phyloP scores from a whole-genome alignment of 305 asterid species.

The Solanum hybrid region DNA sequence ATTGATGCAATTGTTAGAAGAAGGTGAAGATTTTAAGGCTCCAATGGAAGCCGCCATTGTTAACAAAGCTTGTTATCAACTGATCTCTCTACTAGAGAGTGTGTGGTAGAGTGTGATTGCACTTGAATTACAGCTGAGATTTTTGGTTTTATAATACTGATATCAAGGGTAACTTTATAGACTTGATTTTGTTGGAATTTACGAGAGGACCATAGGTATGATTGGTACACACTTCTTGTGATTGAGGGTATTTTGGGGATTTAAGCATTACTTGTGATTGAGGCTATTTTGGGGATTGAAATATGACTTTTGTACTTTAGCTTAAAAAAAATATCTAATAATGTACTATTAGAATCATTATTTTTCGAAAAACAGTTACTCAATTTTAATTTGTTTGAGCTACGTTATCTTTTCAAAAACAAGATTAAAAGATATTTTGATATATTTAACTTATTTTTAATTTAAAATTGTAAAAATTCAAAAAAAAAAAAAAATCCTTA shows the following conservation, averaged over 20 bases:
- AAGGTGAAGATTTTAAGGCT: background rate
- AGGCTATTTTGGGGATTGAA: background rate
- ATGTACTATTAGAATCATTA: background rate
- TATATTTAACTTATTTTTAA: background rate
- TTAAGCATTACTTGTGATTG: too few species aligned
- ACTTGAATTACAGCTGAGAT: background rate
- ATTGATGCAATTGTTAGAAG: background rate
- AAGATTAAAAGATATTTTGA: too few species aligned
- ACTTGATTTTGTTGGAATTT: background rate
- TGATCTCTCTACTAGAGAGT: background rate
- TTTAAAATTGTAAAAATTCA: too few species aligned
- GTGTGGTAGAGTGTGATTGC: background rate
- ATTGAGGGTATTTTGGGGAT: background rate
- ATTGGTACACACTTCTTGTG: background rate
- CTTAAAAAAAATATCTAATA: background rate
- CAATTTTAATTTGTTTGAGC: background rate
- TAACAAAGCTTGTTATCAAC: background rate
- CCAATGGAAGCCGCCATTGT: conserved; percentile 10
- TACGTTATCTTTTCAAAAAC: too few species aligned
- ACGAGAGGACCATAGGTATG: background rate
- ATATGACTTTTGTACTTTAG: background rate
- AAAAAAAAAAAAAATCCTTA: too few species aligned
- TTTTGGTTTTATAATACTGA: background rate
- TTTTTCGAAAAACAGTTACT: background rate
- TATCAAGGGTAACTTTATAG: background rate